phyloP scores from a whole-genome alignment of 805 yeast genomes.

The Starmerella khaoyaiensis region DNA sequence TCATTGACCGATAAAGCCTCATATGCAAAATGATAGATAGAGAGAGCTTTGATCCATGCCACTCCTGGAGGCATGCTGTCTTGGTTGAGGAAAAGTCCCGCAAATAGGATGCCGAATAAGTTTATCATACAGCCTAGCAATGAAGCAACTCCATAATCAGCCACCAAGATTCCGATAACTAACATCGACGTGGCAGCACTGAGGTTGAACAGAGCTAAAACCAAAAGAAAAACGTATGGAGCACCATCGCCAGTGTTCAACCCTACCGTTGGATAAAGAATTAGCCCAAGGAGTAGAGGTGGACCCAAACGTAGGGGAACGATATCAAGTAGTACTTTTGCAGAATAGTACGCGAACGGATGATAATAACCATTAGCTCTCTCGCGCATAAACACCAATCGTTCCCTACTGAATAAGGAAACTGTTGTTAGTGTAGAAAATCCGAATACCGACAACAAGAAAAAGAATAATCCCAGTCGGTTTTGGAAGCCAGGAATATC shows the following conservation, averaged over 20 bases:
- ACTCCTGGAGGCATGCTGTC: slow-evolving; percentile 46
- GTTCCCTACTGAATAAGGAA: slow-evolving; percentile 75
- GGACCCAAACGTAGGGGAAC: slow-evolving; percentile 90
- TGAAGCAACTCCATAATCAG: slow-evolving; percentile 87
- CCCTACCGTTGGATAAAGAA: slow-evolving; percentile 84
- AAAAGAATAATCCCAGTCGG: slow-evolving; percentile 85
- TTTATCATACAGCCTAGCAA: slow-evolving; percentile 73
- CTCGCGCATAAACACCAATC: slow-evolving; percentile 82
- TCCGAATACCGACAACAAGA: slow-evolving; percentile 81
- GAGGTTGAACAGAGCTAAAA: slow-evolving; percentile 70
- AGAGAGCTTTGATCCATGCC: slow-evolving; percentile 57
- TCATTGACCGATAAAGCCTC: slow-evolving; percentile 89
- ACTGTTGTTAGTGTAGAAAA: slow-evolving; percentile 86
- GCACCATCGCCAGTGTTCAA: slow-evolving; percentile 65
- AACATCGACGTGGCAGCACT: slow-evolving; percentile 76
- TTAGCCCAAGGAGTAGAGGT: slow-evolving; percentile 65
- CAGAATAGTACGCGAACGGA: slow-evolving; percentile 70
- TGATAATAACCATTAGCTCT: slow-evolving; percentile 89
- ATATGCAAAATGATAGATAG: slow-evolving; percentile 91
- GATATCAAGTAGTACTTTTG: slow-evolving; percentile 81
- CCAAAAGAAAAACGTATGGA: slow-evolving; percentile 52
- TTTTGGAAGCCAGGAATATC: slow-evolving; percentile 96
- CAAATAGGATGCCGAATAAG: slow-evolving; percentile 76
- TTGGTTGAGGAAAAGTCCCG: slow-evolving; percentile 85
- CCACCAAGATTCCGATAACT: slow-evolving; percentile 73